These are phyloP conservation scores for Eutypella sp. DNA, from an alignment of 2,329 filamentous ascomycete genomes.

Conservation along the genomic window DNA sequence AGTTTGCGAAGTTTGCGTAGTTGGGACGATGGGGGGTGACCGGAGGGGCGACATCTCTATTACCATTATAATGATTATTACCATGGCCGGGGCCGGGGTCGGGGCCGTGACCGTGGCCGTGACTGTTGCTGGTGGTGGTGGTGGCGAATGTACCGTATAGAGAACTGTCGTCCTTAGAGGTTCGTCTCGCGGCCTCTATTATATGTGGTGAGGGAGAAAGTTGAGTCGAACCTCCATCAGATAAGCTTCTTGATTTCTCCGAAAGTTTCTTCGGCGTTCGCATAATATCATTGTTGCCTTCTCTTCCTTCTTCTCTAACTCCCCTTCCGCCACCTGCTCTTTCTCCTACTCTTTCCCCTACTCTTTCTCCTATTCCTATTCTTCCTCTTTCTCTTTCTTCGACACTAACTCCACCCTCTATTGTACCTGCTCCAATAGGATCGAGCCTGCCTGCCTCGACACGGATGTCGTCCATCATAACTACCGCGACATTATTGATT, in stretches of 20 bases:
- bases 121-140: constrained; percentile 28
- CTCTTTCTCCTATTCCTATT: neutral
- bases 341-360: constrained; percentile 10
- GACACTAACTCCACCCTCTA: constrained; percentile 8
- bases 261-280: constrained; percentile 16
- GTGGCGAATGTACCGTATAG: constrained; percentile 35
- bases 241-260: constrained; percentile 56
- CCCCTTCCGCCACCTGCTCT: constrained; percentile 7
- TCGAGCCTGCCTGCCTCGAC: constrained; percentile 2
- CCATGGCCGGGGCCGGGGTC: no score
- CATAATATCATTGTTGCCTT: no score
- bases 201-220: constrained; percentile 56
- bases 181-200: constrained; percentile 46
- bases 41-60: constrained; percentile 35
- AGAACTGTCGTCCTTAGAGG: constrained; percentile 63
- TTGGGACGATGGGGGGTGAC: constrained; percentile 68
- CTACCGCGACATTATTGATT: constrained; percentile 19
- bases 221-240: constrained; percentile 56
- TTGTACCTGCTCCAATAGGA: neutral
- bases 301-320: no score
- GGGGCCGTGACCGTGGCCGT: no score
- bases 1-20: constrained; percentile 53
- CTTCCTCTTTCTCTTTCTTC: constrained; percentile 14
- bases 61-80: neutral
- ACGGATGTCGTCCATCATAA: constrained; percentile 19